A percentile compares a stretch with the other conserved stretches of the same genome.
phyloP scores from a whole-genome alignment of 257 asterid species.

The Jaltomata sinuosa region DNA sequence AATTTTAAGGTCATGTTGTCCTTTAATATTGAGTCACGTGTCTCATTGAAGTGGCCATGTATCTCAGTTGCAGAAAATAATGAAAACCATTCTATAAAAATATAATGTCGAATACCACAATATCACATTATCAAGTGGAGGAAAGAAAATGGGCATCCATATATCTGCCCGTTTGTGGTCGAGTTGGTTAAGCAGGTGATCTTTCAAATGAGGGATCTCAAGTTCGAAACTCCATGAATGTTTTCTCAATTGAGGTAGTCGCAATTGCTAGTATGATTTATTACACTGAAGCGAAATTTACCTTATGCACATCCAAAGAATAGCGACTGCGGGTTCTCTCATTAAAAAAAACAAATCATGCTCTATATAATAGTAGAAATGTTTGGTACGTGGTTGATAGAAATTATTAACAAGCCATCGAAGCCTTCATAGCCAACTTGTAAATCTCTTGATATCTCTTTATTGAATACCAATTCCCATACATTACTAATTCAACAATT shows the following conservation, averaged over 20 bases:
- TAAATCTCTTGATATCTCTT: neutral
- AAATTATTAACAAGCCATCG: neutral
- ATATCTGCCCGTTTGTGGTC: neutral
- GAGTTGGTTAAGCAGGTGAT: neutral
- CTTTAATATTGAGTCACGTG: neutral
- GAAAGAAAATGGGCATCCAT: neutral
- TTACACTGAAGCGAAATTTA: neutral
- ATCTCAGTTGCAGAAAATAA: neutral
- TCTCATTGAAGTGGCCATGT: neutral
- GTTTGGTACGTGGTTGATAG: neutral
- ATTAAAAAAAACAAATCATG: neutral
- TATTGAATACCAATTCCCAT: neutral
- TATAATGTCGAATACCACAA: neutral
- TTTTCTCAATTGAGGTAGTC: neutral
- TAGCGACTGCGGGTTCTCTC: neutral
- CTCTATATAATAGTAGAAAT: neutral
- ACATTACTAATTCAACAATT: neutral
- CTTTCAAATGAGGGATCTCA: neutral
- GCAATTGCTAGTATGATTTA: neutral
- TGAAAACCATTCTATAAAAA: neutral
- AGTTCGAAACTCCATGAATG: neutral
- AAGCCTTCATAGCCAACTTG: neutral
- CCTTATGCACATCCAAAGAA: neutral
- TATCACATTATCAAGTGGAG: neutral
- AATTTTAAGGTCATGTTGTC: neutral